phyloP scores from a whole-genome alignment of 1,139 yeast species.

The Scheffersomyces titani region DNA sequence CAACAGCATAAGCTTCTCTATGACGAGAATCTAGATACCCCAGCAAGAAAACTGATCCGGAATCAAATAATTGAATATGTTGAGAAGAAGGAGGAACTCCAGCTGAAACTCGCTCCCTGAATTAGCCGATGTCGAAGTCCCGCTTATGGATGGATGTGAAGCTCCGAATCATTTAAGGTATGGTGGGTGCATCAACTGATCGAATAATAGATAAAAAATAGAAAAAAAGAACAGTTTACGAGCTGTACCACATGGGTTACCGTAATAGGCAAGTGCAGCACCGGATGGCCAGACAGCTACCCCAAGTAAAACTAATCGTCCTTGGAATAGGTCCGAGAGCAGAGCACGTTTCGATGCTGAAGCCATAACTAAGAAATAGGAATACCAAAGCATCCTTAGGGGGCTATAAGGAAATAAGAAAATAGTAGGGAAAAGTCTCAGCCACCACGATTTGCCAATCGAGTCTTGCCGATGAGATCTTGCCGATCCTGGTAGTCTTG shows the following conservation, averaged over 20 bases:
- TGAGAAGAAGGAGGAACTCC: background rate
- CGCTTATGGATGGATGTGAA: background rate
- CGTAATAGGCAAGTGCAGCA: background rate
- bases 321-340: no score
- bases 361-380: background rate
- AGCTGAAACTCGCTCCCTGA: background rate
- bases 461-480: background rate
- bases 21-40: background rate
- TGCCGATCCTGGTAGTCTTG: background rate
- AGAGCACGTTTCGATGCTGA: background rate
- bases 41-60: background rate
- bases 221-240: background rate
- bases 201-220: background rate
- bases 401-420: background rate
- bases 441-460: background rate
- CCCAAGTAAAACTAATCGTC: background rate
- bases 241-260: background rate
- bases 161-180: background rate
- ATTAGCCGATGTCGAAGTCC: background rate
- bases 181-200: background rate
- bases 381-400: background rate
- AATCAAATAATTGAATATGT: background rate
- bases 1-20: background rate
- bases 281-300: background rate
- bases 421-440: background rate